Conservation (phyloP, 2,329 filamentous ascomycete species). For the Sarocladiaceae sp. region DNA sequence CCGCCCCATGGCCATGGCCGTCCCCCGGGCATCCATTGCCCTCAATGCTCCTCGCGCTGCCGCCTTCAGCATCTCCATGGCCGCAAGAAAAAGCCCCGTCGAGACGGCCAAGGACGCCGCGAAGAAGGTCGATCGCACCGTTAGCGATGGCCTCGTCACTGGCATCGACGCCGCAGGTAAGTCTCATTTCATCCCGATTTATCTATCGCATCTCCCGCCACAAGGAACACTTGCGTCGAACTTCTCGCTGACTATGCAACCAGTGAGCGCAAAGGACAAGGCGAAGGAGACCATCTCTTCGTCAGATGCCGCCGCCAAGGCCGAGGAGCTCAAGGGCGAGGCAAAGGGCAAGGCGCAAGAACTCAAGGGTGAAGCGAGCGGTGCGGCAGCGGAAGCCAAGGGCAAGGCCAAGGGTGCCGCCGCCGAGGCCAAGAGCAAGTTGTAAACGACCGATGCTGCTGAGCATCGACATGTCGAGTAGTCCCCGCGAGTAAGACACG, state of each 20-base stretch:
- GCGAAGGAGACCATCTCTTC: constrained; percentile 29
- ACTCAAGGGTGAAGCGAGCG: constrained; percentile 37
- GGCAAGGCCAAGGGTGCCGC: constrained; percentile 36
- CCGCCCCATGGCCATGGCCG: constrained; percentile 35
- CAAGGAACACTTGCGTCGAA: too few relatives aligned
- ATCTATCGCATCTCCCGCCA: too few relatives aligned
- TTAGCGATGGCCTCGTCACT: constrained; percentile 52
- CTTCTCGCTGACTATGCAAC: too few relatives aligned
- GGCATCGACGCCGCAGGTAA: constrained; percentile 53
- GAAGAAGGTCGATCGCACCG: constrained; percentile 52
- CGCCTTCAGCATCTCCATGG: constrained; percentile 42
- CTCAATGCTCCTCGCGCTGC: constrained; percentile 28
- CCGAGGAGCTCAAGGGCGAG: constrained; percentile 27
- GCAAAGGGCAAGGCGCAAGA: constrained; percentile 31
- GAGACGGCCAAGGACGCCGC: constrained; percentile 53
- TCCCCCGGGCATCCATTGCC: constrained; percentile 31
- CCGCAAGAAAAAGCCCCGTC: constrained; percentile 40
- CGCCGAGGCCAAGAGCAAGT: constrained; percentile 31
- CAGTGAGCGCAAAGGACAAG: constrained; percentile 23
- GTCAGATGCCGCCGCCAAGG: constrained; percentile 32
- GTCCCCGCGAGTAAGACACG: too few relatives aligned
- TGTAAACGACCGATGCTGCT: too few relatives aligned
- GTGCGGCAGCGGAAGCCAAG: constrained; percentile 32
- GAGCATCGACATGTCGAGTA: too few relatives aligned
- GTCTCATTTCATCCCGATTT: constrained; percentile 20